Conservation (phyloP, 306 rosid species). For the Dalbergia oliveri region DNA sequence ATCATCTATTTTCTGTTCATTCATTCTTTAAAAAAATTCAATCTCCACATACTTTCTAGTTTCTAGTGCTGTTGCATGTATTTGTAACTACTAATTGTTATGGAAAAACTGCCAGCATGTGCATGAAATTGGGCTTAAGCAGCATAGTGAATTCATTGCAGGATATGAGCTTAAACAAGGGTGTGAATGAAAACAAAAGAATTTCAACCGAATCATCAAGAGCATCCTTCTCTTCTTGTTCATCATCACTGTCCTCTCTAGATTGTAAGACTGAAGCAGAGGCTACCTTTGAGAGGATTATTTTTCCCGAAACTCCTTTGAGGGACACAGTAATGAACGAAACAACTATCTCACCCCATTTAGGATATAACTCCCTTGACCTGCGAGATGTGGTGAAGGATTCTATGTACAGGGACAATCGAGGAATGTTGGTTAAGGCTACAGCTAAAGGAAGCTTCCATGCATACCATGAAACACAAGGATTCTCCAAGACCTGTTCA, state of each 20-base stretch:
- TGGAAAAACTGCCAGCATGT: slow-evolving; percentile 1
- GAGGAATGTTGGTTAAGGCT: slow-evolving; percentile 62
- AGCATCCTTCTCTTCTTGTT: slow-evolving; percentile 88
- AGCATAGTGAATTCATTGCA: slow-evolving; percentile 52
- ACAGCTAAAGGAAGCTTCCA: slow-evolving; percentile 52
- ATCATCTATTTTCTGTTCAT: slow-evolving; percentile 5
- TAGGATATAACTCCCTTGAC: slow-evolving; percentile 73
- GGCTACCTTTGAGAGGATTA: slow-evolving; percentile 57
- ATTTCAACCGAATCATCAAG: slow-evolving; percentile 78
- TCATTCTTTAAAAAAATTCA: background rate
- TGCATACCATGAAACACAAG: slow-evolving; percentile 52
- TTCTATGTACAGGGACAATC: slow-evolving; percentile 85
- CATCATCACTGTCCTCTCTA: slow-evolving; percentile 76
- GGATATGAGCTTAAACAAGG: slow-evolving; percentile 67
- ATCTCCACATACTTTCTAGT: background rate
- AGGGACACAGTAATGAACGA: slow-evolving; percentile 61
- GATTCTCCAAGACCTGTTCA: slow-evolving; percentile 73
- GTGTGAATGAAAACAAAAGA: slow-evolving; percentile 65
- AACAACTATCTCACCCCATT: slow-evolving; percentile 54
- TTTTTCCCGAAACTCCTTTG: slow-evolving; percentile 67
- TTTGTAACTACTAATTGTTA: slow-evolving; percentile 14
- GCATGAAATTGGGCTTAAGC: slow-evolving; percentile 30
- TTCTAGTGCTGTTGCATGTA: slow-evolving; percentile 17
- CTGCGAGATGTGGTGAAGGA: slow-evolving; percentile 86
- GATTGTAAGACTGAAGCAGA: slow-evolving; percentile 74